Evolutionary conservation across 2,329 filamentous ascomycete species (phyloP), one percentile per base, ranked within the genome.

Genomic region (Calonectria pteridis): DNA sequence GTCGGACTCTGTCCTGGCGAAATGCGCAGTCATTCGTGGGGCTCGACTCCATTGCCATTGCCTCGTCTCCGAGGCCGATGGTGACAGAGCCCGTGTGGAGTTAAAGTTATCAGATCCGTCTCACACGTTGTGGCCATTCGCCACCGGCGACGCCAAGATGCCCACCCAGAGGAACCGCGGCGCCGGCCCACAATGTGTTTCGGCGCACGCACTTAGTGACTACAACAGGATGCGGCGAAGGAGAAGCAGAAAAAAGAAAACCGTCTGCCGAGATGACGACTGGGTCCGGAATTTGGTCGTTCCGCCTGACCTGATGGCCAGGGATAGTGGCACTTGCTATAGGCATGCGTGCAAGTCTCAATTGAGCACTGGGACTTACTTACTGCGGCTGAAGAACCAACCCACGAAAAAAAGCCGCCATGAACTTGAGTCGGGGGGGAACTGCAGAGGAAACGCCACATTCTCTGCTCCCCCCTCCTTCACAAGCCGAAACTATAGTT

Each of bases 31-130:
- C n/a, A 40, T 46, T 53, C 77, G 74, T 75, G 78, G 78, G 75
- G 71, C 77, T 29, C 28, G 73, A 33, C 67, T 63, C 77, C 76
- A 76, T 76, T 58, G 46, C 31, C 55, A n/a, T 33, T 63, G 31
- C 23, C 28, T 62, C 40, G 29, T 58, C 69, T 58, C 69, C 23
- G 65, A 65, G 53, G 62, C 35, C 62, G 72, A 68, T 67, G 75
- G 69, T 71, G 63, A 69, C 76, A 66, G 69, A 43, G 55, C 40
- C 68, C 58, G 46, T 78, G 76, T 79, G 79, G 79, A 80, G 78
- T 75, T 80, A 74, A 75, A 79, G 80, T 82, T 82, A 82, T 82
- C 80, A 81, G 80, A 82, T 82, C 80, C 76, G 77, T 76, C 66
- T 71, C 75, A 50, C 33, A 67, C 65, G 64, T 65, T 51, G 51